Percentiles rank a stretch among this genome's conserved stretches.
Evolutionary conservation across 148 eudicot genomes (phyloP).

Genomic region (Silene latifolia): DNA sequence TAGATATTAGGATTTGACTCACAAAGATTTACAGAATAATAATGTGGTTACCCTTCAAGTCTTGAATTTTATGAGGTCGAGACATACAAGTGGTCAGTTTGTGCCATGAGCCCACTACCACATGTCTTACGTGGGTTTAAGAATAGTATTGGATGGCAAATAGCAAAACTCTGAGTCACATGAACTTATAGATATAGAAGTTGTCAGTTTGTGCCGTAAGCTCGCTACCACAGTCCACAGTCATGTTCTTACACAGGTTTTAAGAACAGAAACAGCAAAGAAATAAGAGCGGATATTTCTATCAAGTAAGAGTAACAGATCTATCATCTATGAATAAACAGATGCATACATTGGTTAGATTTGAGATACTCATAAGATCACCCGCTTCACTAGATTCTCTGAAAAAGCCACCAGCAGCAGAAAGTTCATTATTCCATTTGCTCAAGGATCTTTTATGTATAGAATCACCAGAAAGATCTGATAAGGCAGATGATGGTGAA

Average conservation of each 20-base stretch:
- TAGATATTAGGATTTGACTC: not conserved
- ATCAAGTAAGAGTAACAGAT: not conserved
- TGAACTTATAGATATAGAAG: not conserved
- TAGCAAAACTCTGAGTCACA: not conserved
- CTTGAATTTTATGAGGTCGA: too few species aligned
- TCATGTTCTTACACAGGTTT: not conserved
- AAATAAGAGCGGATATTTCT: not conserved
- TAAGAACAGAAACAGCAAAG: not conserved
- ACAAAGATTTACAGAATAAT: too few species aligned
- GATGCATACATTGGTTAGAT: conserved; percentile 48
- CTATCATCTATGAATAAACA: not conserved
- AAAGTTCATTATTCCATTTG: conserved; percentile 63
- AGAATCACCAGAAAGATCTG: conserved; percentile 40
- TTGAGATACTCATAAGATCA: conserved; percentile 47
- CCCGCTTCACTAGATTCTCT: conserved; percentile 68
- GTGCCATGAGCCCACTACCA: too few species aligned
- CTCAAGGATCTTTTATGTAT: conserved; percentile 58
- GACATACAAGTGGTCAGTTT: too few species aligned
- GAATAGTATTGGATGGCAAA: not conserved
- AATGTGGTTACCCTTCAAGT: too few species aligned
- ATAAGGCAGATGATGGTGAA: conserved; percentile 45
- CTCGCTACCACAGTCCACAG: not conserved
- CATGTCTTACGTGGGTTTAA: too few species aligned
- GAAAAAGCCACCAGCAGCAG: conserved; percentile 60
- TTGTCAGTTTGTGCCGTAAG: not conserved